These are phyloP conservation scores for Paecilomyces formosus DNA, from an alignment of 2,329 filamentous ascomycete genomes.

Conservation along the genomic window DNA sequence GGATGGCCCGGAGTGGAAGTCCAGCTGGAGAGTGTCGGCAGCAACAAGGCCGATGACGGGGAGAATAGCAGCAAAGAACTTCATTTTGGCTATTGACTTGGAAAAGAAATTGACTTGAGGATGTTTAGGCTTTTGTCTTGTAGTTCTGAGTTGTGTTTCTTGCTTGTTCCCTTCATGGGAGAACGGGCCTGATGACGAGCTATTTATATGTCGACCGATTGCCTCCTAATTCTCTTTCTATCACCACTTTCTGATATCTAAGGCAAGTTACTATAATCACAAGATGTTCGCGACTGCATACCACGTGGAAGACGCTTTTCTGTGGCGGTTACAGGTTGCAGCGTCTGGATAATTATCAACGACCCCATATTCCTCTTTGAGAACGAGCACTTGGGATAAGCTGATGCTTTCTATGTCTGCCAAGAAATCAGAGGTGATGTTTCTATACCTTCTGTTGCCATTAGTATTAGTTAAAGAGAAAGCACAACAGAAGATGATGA, in stretches of 20 bases:
- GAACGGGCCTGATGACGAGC: not conserved
- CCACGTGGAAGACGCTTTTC: not conserved
- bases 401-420: not conserved
- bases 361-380: not conserved
- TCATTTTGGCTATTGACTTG: not conserved
- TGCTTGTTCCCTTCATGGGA: not conserved
- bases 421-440: not conserved
- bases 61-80: not conserved
- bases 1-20: not conserved
- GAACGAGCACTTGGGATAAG: not conserved
- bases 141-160: not conserved
- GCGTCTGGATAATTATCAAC: not conserved
- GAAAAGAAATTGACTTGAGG: not conserved
- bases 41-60: not conserved
- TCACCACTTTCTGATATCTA: not conserved
- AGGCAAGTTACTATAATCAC: too few species aligned
- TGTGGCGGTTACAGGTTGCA: not conserved
- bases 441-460: not conserved
- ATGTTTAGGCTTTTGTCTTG: not conserved
- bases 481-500: not conserved
- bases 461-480: not conserved
- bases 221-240: too few species aligned
- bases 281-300: too few species aligned
- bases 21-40: not conserved
- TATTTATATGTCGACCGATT: too few species aligned